Conservation (phyloP, 177 flowering plant species). For the Vitis hybrid region DNA sequence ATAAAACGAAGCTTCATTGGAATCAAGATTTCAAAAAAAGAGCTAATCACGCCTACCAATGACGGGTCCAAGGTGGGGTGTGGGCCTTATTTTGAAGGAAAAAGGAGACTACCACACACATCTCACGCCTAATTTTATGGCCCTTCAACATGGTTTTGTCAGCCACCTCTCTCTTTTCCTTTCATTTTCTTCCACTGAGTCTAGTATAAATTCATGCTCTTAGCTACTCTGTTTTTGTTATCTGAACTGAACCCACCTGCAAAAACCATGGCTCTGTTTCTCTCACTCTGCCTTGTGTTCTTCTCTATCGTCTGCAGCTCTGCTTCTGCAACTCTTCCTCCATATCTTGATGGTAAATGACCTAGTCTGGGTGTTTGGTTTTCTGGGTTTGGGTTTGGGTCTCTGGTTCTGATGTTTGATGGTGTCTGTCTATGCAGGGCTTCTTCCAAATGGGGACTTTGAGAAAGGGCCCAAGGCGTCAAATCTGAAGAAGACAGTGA, state of each 20-base stretch:
- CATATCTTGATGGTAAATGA: constrained; percentile 20
- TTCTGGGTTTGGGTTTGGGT: neutral
- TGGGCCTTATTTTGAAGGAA: neutral
- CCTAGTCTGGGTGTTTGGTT: too few species aligned
- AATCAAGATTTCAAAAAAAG: neutral
- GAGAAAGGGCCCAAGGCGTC: constrained; percentile 19
- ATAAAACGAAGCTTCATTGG: neutral
- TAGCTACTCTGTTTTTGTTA: neutral
- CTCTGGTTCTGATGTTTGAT: neutral
- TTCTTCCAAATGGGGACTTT: constrained; percentile 32
- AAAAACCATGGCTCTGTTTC: constrained; percentile 11
- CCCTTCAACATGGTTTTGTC: constrained; percentile 13
- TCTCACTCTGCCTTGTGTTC: constrained; percentile 13
- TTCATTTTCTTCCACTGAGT: neutral
- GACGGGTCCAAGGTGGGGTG: neutral
- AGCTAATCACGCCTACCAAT: constrained; percentile 18
- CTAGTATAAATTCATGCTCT: neutral
- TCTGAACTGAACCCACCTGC: neutral
- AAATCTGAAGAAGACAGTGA: constrained; percentile 25
- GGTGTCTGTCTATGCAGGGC: constrained; percentile 12
- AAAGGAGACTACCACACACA: constrained; percentile 17
- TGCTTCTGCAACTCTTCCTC: neutral
- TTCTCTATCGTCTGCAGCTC: constrained; percentile 7
- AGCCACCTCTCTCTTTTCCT: neutral
- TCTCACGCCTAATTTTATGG: constrained; percentile 28